A percentile compares a stretch with the other conserved stretches of the same genome.
Evolutionary conservation across 257 asterid species (phyloP).

Genomic region (Cynanchum wilfordii): DNA sequence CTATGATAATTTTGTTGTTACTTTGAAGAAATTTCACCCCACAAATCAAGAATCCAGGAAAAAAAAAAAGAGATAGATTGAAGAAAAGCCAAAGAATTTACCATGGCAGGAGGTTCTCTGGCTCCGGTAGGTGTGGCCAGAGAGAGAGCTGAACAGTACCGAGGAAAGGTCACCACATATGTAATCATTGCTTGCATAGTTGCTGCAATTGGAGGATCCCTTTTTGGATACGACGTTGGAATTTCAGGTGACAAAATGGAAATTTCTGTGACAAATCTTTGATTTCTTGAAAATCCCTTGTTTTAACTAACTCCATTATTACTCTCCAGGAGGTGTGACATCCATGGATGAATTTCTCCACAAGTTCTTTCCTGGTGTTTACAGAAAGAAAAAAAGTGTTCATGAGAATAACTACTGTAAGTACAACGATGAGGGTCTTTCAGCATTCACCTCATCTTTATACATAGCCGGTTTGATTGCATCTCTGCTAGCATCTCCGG

Average conservation of each 20-base stretch:
- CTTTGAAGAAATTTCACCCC: not conserved
- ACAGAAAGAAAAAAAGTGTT: constrained; percentile 43
- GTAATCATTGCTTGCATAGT: constrained; percentile 54
- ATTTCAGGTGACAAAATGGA: constrained; percentile 57
- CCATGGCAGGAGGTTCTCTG: constrained; percentile 64
- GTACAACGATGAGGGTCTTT: constrained; percentile 72
- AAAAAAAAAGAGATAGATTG: not conserved
- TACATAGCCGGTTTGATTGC: constrained; percentile 74
- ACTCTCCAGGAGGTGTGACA: constrained; percentile 68
- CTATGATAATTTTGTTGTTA: not conserved
- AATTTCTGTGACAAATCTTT: too few relatives aligned
- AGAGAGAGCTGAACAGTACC: constrained; percentile 64
- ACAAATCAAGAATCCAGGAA: not conserved
- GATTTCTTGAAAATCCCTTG: not conserved
- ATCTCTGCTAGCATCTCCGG: constrained; percentile 61
- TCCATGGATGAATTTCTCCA: constrained; percentile 79
- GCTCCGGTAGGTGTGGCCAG: constrained; percentile 49
- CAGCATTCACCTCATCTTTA: constrained; percentile 77
- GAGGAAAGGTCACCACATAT: constrained; percentile 53
- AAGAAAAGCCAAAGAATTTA: not conserved
- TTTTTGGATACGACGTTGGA: constrained; percentile 80
- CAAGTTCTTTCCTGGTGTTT: constrained; percentile 59
- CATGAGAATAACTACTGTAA: constrained; percentile 81
- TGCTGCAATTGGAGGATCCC: constrained; percentile 76
- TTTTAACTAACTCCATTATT: not conserved